These are phyloP conservation scores for Phialophora expanda DNA, from an alignment of 2,329 filamentous ascomycete species.

Conservation along the genomic window DNA sequence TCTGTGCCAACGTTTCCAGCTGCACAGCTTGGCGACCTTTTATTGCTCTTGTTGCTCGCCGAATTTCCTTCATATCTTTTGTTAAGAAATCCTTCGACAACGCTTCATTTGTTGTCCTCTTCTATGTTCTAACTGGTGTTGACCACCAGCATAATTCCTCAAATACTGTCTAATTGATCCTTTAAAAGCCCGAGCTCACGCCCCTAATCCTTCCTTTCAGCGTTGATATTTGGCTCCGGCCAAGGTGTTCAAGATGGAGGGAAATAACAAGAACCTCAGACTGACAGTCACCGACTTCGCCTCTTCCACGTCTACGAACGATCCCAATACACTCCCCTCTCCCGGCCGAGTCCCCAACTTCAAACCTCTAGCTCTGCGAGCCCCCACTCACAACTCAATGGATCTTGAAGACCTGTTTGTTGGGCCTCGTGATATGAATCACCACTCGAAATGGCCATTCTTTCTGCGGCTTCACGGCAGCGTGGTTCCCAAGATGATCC, in stretches of 20 bases:
- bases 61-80: not conserved
- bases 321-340: conserved; percentile 22
- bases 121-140: conserved; percentile 8
- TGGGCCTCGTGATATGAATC: conserved; percentile 69
- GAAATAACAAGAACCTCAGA: conserved; percentile 26
- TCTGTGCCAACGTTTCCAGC: not conserved
- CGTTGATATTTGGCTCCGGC: not conserved
- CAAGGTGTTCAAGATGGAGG: conserved; percentile 17
- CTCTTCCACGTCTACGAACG: conserved; percentile 30
- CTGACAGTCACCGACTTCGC: conserved; percentile 33
- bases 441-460: conserved; percentile 77
- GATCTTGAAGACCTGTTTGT: conserved; percentile 67
- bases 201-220: not conserved
- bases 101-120: not conserved
- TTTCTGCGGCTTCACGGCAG: conserved; percentile 78
- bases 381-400: conserved; percentile 42
- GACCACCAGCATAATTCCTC: conserved; percentile 5
- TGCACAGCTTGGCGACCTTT: not conserved
- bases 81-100: not conserved
- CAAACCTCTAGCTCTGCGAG: conserved; percentile 31
- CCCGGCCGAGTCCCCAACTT: conserved; percentile 30
- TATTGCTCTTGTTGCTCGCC: not conserved
- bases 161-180: not conserved
- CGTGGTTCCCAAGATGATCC: conserved; percentile 73
- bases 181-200: not conserved